Evolutionary conservation across 1,284 basidiomycete genomes (phyloP), one percentile per base, ranked within the genome.

Genomic region (Naganishia cerealis): DNA sequence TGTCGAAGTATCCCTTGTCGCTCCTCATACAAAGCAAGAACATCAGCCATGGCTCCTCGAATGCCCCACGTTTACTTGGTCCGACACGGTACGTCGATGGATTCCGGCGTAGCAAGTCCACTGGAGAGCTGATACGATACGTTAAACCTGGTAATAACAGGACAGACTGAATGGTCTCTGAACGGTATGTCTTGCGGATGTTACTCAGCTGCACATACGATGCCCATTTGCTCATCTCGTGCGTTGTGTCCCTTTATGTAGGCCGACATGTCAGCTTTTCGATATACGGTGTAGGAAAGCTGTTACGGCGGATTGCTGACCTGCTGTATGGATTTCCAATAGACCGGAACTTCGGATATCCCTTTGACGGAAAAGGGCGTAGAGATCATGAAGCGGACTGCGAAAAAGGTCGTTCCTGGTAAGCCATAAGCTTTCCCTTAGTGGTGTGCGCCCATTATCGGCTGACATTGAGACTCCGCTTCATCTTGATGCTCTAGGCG

Each of bases 151-250:
- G 24, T 15, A 46, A 48, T 40, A 26, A 39, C 74, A 91, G 91
- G 92, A 53, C 90, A 95, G 82, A 96, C 93, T 1, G 93, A 94
- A 78, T 96, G 93, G 93, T 90, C 89, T n/a, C 75, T 90, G 66
- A 93, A 90, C 73, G 93, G 91, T 80, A 54, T 67, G 76, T 70
- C 48, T 50, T 50, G 18, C 10, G 86, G 86, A 67, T 16, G 63
- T 53, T 70, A n/a, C 43, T 38, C 10, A 29, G 46, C 39, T 4
- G 9, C 18, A 21, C 3, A 24, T n/a, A 24, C 24, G 46, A 50
- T 24, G 24, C 46, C 9, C 8, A 7, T 24, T 8, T 4, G n/a
- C 56, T 67, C 33, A 63, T 26, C 8, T 70, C 46, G 39, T 40
- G 16, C 29, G 38, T 39, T 39, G 21, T 66, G 42, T 10, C 15